Base-by-base conservation (phyloP, 495 filamentous ascomycete species). In the Platismatia glauca region DNA sequence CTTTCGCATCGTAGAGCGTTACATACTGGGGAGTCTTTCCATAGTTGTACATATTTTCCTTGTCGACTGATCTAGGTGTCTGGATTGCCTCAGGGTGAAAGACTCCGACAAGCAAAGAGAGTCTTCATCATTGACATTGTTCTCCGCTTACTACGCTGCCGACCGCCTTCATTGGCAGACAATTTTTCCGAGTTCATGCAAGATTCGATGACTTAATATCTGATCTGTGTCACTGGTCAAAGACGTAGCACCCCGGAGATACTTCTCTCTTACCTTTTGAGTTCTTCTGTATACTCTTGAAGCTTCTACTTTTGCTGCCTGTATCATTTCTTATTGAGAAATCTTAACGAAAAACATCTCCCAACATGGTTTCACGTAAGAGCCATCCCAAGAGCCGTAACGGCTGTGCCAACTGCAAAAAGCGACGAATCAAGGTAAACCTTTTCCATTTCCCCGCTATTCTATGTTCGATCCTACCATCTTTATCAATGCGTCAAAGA, bases 381-480 rank as follows among this genome's bases (percentile, higher is more conserved):
- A 68, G 63, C 57, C 68, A 70, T 52, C 68, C 63, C 33, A 70
- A 70, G 33, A 66, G 63, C 55, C 66, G 68, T 13, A 70, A 63
- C 27, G 68, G 68, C 38, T 70, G 68, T 46, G 55, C 62, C 33
- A 64, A 70, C 6, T 70, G 68, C 63, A 70, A 70, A 41, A 70
- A 66, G 55, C 44, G 68, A 22, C 56, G 68, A 33, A 70, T 70
- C 50, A 70, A 70, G 62, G 67, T 69, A 60, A 55, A n/a, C 48
- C 38, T 58, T 69, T 20, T 63, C 35, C 41, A 62, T 7, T 58
- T 60, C 34, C 58, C 59, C 44, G 31, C 56, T 43, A 56, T 18
- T 9, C 29, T 46, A 34, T 52, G 37, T 38, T 60, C 29, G 44
- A 31, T 41, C 44, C 4, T 46, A 22, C 43, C 16, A n/a, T 13